Evolutionary conservation across 805 yeast species (phyloP).

Genomic region (Saturnispora mendoncae): DNA sequence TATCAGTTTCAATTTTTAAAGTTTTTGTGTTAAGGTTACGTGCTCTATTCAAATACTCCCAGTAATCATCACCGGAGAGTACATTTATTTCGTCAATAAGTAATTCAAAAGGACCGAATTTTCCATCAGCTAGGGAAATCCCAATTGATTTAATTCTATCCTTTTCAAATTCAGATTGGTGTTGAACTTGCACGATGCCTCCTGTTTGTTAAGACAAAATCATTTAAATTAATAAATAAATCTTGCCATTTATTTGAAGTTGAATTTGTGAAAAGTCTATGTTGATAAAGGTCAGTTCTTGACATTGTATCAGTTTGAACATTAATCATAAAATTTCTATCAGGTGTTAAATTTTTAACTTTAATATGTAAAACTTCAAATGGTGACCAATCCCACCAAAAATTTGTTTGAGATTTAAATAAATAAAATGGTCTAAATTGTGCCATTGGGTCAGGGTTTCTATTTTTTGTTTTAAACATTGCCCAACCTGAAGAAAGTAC

Average conservation of each 20-base stretch:
- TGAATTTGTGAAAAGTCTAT: conserved; percentile 50
- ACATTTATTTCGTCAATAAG: conserved; percentile 68
- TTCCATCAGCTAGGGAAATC: conserved; percentile 66
- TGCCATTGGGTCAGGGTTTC: conserved; percentile 31
- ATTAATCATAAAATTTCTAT: conserved; percentile 64
- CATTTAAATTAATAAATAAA: conserved; percentile 65
- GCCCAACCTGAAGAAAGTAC: conserved; percentile 63
- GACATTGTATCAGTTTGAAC: conserved; percentile 75
- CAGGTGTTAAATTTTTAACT: conserved; percentile 53
- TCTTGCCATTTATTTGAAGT: conserved; percentile 65
- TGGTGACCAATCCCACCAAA: conserved; percentile 65
- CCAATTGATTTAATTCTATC: conserved; percentile 65
- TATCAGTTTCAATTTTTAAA: not conserved
- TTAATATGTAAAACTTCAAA: conserved; percentile 55
- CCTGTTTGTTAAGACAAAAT: conserved; percentile 77
- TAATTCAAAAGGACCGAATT: conserved; percentile 65
- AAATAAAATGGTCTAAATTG: conserved; percentile 37
- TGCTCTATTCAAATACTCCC: conserved; percentile 27
- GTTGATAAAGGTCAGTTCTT: conserved; percentile 74
- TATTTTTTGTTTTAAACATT: conserved; percentile 74
- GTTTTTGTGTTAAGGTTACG: not conserved
- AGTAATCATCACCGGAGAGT: conserved; percentile 46
- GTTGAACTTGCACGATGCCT: conserved; percentile 51
- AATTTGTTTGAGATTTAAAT: conserved; percentile 29
- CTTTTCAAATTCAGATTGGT: conserved; percentile 50